A percentile compares a stretch with the other conserved stretches of the same genome.
phyloP scores from a whole-genome alignment of 1,284 basidiomycete genomes.

The Earliella scabrosa region DNA sequence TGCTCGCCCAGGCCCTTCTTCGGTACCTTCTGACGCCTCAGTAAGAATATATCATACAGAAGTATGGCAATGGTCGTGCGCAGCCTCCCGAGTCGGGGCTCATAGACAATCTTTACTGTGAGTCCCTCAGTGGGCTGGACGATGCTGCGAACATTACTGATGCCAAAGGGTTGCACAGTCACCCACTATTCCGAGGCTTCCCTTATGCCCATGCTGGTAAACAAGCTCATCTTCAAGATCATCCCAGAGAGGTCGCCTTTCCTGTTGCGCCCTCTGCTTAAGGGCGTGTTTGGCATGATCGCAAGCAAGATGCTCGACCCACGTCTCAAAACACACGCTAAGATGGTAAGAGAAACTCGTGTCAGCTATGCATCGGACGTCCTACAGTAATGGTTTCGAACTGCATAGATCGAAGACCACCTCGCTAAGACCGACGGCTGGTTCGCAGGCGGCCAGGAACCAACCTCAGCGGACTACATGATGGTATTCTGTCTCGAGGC shows the following conservation, averaged over 20 bases:
- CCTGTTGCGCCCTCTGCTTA: slow-evolving; percentile 37
- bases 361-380: background rate
- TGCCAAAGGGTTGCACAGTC: slow-evolving; percentile 20
- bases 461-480: slow-evolving; percentile 45
- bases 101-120: slow-evolving; percentile 44
- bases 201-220: slow-evolving; percentile 42
- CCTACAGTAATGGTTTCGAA: background rate
- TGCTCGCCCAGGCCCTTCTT: too few relatives aligned
- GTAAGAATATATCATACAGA: slow-evolving; percentile 44
- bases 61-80: slow-evolving; percentile 46
- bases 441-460: slow-evolving; percentile 43
- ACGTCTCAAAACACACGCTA: slow-evolving; percentile 30
- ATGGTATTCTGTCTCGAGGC: slow-evolving; percentile 42
- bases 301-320: slow-evolving; percentile 26
- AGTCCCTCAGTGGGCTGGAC: slow-evolving; percentile 1
- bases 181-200: slow-evolving; percentile 46
- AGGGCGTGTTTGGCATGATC: slow-evolving; percentile 26
- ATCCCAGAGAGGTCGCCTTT: slow-evolving; percentile 35
- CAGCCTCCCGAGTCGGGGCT: slow-evolving; percentile 40
- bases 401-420: slow-evolving; percentile 31
- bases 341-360: slow-evolving; percentile 26
- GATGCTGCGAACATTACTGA: background rate
- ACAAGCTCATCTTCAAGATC: slow-evolving; percentile 35
- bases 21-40: too few relatives aligned
- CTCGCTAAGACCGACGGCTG: slow-evolving; percentile 34